Conservation (phyloP, 768 basidiomycete species). For the Albatrellus ellisii region DNA sequence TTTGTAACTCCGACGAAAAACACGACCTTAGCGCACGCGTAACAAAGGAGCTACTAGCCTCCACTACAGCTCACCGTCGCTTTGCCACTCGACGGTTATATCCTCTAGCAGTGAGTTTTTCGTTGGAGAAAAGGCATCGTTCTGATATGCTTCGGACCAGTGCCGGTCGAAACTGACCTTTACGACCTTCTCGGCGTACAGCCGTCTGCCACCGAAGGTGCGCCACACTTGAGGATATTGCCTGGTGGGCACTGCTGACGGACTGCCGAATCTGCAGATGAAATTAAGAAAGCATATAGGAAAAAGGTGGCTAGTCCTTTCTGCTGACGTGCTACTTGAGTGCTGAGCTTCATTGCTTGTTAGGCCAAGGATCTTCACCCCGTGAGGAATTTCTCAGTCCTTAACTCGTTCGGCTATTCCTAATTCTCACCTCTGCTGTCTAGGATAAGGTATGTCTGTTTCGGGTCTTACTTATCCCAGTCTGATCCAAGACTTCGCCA, state of each 20-base stretch:
- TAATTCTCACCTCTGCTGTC: constrained; percentile 10
- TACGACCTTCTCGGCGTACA: constrained; percentile 79
- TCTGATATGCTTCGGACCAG: constrained; percentile 22
- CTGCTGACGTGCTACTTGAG: constrained; percentile 10
- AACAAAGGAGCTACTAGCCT: too few species aligned
- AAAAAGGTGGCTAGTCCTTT: constrained; percentile 51
- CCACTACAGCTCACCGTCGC: too few species aligned
- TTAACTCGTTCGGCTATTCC: constrained; percentile 6
- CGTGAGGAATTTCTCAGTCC: constrained; percentile 29
- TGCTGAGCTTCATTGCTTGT: constrained; percentile 13
- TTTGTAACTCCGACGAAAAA: too few species aligned
- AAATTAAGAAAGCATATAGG: constrained; percentile 91
- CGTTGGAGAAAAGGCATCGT: too few species aligned
- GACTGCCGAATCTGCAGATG: constrained; percentile 35
- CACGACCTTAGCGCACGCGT: too few species aligned
- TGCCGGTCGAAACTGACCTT: constrained; percentile 66
- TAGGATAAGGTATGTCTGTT: constrained; percentile 52
- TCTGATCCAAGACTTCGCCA: constrained; percentile 19
- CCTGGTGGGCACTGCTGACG: constrained; percentile 11
- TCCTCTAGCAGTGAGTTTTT: too few species aligned
- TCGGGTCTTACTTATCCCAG: not conserved
- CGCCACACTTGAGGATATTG: constrained; percentile 8
- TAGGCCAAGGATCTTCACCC: constrained; percentile 86
- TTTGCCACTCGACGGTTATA: too few species aligned
- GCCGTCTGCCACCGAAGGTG: constrained; percentile 60